A percentile compares a stretch with the other conserved stretches of the same genome.
phyloP scores from a whole-genome alignment of 371 early-diverging fungal species.

The Batkoa obscura region DNA sequence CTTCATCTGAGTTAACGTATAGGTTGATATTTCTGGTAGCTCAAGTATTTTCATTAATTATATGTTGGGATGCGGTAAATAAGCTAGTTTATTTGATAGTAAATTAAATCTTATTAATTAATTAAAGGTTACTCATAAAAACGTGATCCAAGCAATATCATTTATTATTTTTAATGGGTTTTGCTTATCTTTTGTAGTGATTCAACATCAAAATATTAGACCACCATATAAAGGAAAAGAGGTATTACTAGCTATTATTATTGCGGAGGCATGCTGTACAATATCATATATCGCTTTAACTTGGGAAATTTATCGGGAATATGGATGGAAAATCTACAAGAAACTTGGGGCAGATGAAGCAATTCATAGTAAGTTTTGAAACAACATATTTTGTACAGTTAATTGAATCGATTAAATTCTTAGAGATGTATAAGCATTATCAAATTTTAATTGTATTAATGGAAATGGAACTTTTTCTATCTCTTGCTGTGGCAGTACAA shows the following conservation, averaged over 20 bases:
- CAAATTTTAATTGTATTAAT: slow-evolving; percentile 18
- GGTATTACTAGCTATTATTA: slow-evolving; percentile 13
- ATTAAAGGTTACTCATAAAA: slow-evolving; percentile 15
- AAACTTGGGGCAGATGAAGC: slow-evolving; percentile 22
- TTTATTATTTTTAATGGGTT: slow-evolving; percentile 20
- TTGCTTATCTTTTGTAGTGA: slow-evolving; percentile 18
- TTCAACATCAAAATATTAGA: slow-evolving; percentile 15
- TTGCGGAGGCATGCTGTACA: slow-evolving; percentile 14
- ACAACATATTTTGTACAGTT: neutral
- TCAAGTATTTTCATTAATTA: slow-evolving; percentile 21
- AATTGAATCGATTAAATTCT: neutral
- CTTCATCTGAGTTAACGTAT: slow-evolving; percentile 15
- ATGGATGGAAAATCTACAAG: slow-evolving; percentile 30
- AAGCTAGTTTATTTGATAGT: too few species aligned
- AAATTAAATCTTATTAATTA: neutral
- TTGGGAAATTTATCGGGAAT: slow-evolving; percentile 27
- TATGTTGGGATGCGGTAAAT: slow-evolving; percentile 24
- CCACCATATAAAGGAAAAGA: slow-evolving; percentile 11
- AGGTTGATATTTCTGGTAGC: slow-evolving; percentile 25
- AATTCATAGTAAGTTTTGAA: slow-evolving; percentile 11
- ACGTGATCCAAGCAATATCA: slow-evolving; percentile 31
- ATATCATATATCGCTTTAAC: slow-evolving; percentile 17
- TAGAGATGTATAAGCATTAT: slow-evolving; percentile 15
- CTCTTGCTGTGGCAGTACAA: slow-evolving; percentile 22
- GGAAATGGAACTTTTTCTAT: slow-evolving; percentile 20